Percentiles rank a stretch among this genome's conserved stretches.
Conservation (phyloP, 495 filamentous ascomycete species). For the Neurospora tetrasperma region DNA sequence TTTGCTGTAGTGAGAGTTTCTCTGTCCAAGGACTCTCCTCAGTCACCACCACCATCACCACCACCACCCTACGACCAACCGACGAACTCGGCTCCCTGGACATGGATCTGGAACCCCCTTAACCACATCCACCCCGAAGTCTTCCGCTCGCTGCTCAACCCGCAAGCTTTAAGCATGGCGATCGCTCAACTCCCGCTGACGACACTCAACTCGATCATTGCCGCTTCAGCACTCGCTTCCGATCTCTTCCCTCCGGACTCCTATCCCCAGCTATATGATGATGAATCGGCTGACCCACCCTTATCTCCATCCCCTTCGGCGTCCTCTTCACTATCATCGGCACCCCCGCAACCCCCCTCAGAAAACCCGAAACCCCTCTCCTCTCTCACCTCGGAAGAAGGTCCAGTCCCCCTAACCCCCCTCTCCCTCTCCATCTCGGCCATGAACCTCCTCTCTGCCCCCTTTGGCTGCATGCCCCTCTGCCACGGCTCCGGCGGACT, state of each 20-base stretch:
- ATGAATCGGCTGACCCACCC: background rate
- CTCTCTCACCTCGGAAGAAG: slow-evolving; percentile 24
- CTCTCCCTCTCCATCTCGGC: slow-evolving; percentile 68
- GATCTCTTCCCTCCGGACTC: slow-evolving; percentile 52
- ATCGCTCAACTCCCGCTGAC: slow-evolving; percentile 84
- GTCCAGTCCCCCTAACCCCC: slow-evolving; percentile 50
- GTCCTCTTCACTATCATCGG: too few relatives aligned
- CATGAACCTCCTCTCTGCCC: slow-evolving; percentile 79
- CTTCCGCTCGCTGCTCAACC: slow-evolving; percentile 45
- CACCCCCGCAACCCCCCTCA: background rate
- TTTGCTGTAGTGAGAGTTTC: slow-evolving; percentile 37
- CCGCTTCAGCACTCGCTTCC: slow-evolving; percentile 61
- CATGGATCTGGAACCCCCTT: slow-evolving; percentile 2
- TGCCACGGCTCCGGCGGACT: slow-evolving; percentile 90
- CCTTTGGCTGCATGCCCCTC: slow-evolving; percentile 92
- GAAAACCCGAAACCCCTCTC: background rate
- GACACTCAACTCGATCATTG: slow-evolving; percentile 81
- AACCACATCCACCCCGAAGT: slow-evolving; percentile 33
- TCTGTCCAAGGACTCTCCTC: slow-evolving; percentile 2
- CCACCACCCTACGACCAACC: slow-evolving; percentile 3
- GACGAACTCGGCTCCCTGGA: background rate
- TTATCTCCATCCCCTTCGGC: too few relatives aligned
- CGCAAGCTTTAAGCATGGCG: slow-evolving; percentile 45
- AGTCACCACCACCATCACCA: slow-evolving; percentile 9
- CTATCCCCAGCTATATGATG: background rate